phyloP scores from a whole-genome alignment of 202 grass and related monocot species.

The Carex arenaria region DNA sequence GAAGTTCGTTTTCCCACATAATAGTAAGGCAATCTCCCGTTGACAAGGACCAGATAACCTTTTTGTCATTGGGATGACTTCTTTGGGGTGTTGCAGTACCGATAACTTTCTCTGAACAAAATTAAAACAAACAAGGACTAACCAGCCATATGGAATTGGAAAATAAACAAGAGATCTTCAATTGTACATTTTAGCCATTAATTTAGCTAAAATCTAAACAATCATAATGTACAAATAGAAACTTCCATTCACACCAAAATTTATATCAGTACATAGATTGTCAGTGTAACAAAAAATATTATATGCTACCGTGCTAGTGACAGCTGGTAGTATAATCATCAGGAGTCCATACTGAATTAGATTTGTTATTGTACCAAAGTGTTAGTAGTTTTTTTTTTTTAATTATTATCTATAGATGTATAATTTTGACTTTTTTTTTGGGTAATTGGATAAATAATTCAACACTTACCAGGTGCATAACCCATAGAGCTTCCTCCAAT shows the following conservation, averaged over 20 bases:
- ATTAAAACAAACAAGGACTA: slow-evolving; percentile 17
- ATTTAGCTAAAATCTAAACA: neutral
- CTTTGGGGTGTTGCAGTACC: slow-evolving; percentile 57
- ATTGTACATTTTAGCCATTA: neutral
- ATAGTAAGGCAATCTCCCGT: slow-evolving; percentile 73
- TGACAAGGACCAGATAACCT: slow-evolving; percentile 61
- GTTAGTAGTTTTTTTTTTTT: neutral
- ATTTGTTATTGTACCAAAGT: neutral
- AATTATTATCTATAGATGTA: neutral
- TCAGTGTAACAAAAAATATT: neutral
- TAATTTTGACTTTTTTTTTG: neutral
- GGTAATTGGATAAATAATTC: neutral
- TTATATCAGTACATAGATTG: neutral
- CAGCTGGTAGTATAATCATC: neutral
- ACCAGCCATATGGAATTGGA: neutral
- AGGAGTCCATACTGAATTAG: neutral
- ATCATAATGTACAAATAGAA: neutral
- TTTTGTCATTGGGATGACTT: slow-evolving; percentile 49
- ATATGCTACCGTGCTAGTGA: neutral
- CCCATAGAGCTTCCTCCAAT: slow-evolving; percentile 66
- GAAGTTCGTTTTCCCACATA: slow-evolving; percentile 47
- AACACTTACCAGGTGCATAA: slow-evolving; percentile 67
- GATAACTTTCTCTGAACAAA: slow-evolving; percentile 67
- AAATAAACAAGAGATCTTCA: neutral
- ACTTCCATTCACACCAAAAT: neutral